Conservation (phyloP, 306 rosid species). For the Medicago ruthenica region DNA sequence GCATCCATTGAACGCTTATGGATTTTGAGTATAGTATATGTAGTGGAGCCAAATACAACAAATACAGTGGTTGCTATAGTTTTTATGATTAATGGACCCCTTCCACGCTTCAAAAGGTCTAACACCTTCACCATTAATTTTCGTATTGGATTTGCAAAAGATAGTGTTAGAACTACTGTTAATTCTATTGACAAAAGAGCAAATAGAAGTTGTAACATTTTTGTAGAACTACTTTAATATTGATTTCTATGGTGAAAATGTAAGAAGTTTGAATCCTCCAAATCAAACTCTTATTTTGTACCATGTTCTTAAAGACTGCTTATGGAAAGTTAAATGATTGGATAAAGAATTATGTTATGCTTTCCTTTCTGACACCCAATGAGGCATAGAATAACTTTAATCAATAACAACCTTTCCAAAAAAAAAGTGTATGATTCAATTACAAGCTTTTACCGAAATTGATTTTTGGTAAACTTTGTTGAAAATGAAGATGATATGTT, state of each 20-base stretch:
- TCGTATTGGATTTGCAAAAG: conserved; percentile 62
- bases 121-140: conserved; percentile 51
- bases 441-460: neutral
- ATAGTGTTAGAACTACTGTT: conserved; percentile 49
- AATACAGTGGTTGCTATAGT: conserved; percentile 64
- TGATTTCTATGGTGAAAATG: conserved; percentile 23
- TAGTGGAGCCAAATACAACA: conserved; percentile 56
- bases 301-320: neutral
- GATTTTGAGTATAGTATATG: conserved; percentile 41
- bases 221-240: neutral
- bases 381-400: conserved; percentile 42
- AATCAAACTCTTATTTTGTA: neutral
- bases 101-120: conserved; percentile 63
- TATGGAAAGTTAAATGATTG: conserved; percentile 25
- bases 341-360: conserved; percentile 51
- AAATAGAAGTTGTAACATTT: conserved; percentile 63
- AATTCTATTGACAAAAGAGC: conserved; percentile 50
- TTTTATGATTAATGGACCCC: conserved; percentile 58
- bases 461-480: neutral
- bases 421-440: neutral
- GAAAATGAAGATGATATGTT: no score
- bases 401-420: conserved; percentile 1
- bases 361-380: conserved; percentile 10
- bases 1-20: conserved; percentile 52
- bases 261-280: conserved; percentile 1